phyloP scores from a whole-genome alignment of 1,284 basidiomycete genomes.

The Cerioporus squamosus region DNA sequence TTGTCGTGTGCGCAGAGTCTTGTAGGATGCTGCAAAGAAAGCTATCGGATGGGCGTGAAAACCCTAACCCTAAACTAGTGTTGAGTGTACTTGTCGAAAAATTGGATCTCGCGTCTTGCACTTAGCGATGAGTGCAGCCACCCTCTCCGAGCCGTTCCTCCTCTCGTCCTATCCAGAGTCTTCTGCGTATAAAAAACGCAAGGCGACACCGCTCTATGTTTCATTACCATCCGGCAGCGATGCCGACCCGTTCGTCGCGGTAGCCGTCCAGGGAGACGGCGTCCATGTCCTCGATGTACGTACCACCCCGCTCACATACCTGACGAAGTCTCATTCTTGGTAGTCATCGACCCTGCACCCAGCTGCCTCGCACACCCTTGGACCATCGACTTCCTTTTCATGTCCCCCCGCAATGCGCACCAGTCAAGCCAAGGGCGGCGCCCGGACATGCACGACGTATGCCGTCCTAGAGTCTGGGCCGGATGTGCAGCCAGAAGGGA shows the following conservation, averaged over 20 bases:
- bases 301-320: conserved; percentile 1
- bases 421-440: conserved; percentile 37
- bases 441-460: conserved; percentile 56
- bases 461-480: conserved; percentile 53
- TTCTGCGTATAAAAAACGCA: conserved; percentile 30
- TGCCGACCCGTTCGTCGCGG: conserved; percentile 48
- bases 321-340: background rate
- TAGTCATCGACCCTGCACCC: conserved; percentile 72
- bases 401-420: conserved; percentile 56
- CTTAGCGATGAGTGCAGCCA: conserved; percentile 46
- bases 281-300: conserved; percentile 71
- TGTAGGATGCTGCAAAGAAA: conserved; percentile 21
- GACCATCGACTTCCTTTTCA: conserved; percentile 63
- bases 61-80: conserved; percentile 34
- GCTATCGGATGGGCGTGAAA: conserved; percentile 19
- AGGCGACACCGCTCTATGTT: conserved; percentile 10
- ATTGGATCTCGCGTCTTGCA: conserved; percentile 18
- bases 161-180: conserved; percentile 50
- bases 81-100: conserved; percentile 18
- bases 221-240: conserved; percentile 18
- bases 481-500: conserved; percentile 44
- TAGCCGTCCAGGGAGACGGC: conserved; percentile 72
- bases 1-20: conserved; percentile 12
- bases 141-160: conserved; percentile 61
- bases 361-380: conserved; percentile 67